Evolutionary conservation across 1,139 yeast species (phyloP).

Genomic region (Suhomyces chickasaworum): DNA sequence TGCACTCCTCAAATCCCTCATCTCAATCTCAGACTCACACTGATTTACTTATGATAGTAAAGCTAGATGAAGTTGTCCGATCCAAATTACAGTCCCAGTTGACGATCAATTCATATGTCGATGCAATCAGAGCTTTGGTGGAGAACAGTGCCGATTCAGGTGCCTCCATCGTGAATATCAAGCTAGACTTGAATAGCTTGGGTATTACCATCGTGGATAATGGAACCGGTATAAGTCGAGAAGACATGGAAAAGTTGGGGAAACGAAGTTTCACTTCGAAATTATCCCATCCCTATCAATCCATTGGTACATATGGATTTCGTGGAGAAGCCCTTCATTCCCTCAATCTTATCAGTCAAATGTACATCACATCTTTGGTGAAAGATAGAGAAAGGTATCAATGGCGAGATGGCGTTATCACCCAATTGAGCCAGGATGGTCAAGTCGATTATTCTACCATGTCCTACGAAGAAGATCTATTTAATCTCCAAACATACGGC

Average conservation of each 20-base stretch:
- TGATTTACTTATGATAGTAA: background rate
- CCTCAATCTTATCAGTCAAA: slow-evolving; percentile 40
- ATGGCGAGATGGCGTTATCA: slow-evolving; percentile 1
- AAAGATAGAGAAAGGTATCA: background rate
- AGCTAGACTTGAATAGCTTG: slow-evolving; percentile 57
- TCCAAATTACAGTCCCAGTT: slow-evolving; percentile 5
- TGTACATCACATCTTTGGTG: slow-evolving; percentile 37
- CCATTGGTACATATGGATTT: slow-evolving; percentile 69
- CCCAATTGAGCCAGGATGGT: background rate
- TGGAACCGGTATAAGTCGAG: slow-evolving; percentile 68
- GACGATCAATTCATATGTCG: slow-evolving; percentile 10
- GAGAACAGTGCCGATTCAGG: slow-evolving; percentile 83
- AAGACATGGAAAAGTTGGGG: slow-evolving; percentile 63
- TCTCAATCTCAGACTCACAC: background rate
- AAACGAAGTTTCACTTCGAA: slow-evolving; percentile 77
- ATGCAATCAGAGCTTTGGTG: slow-evolving; percentile 70
- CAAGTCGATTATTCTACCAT: background rate
- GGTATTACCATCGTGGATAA: slow-evolving; percentile 74
- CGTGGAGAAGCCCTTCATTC: slow-evolving; percentile 79
- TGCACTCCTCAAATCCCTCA: background rate
- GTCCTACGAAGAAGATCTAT: background rate
- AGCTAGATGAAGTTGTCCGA: background rate
- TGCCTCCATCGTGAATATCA: slow-evolving; percentile 60
- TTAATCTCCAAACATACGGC: background rate
- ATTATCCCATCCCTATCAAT: slow-evolving; percentile 51